A percentile compares a stretch with the other conserved stretches of the same genome.
These are phyloP conservation scores for Dentipellis fragilis DNA, from an alignment of 768 basidiomycete species.

Conservation along the genomic window DNA sequence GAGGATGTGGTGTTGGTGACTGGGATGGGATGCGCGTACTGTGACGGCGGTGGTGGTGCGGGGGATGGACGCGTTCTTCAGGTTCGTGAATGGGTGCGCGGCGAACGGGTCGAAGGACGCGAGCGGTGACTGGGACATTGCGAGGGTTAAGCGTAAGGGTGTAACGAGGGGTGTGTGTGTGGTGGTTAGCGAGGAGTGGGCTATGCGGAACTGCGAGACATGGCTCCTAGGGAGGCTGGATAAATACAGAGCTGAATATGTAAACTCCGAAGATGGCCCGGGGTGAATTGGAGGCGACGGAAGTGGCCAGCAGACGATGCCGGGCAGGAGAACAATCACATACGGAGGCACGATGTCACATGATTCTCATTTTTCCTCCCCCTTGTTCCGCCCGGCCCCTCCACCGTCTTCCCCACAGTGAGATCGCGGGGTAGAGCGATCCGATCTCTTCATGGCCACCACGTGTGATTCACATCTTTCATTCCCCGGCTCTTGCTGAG, in stretches of 20 bases:
- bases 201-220: neutral
- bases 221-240: too few relatives aligned
- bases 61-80: slow-evolving; percentile 22
- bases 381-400: neutral
- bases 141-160: neutral
- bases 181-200: neutral
- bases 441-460: neutral
- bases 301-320: neutral
- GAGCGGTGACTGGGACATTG: slow-evolving; percentile 22
- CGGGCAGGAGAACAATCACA: slow-evolving; percentile 5
- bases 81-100: slow-evolving; percentile 47
- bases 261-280: slow-evolving; percentile 3
- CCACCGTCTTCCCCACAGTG: neutral
- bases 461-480: neutral
- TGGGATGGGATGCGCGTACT: slow-evolving; percentile 33
- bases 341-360: slow-evolving; percentile 7
- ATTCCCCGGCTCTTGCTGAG: neutral
- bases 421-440: neutral
- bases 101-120: slow-evolving; percentile 49
- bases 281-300: neutral
- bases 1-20: slow-evolving; percentile 15
- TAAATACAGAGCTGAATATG: neutral
- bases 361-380: neutral
- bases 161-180: neutral
- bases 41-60: slow-evolving; percentile 35